Evolutionary conservation across 331 rosid genomes (phyloP).

Genomic region (Malus hybrid): DNA sequence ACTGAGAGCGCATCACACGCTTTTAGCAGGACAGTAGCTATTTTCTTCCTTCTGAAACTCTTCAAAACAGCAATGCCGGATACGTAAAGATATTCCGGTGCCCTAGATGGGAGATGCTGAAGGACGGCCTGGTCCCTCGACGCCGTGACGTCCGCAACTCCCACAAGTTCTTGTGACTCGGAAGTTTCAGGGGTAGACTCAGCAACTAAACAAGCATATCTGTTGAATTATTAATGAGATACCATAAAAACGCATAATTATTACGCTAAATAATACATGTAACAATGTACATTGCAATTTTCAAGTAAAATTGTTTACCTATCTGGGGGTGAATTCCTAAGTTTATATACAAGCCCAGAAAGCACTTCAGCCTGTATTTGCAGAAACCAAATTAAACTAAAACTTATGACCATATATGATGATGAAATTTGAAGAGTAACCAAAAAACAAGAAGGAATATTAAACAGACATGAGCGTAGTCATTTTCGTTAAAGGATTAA

Average conservation of each 20-base stretch:
- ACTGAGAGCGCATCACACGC: constrained; percentile 57
- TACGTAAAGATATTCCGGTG: constrained; percentile 60
- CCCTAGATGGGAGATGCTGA: constrained; percentile 48
- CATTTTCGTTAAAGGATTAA: background rate
- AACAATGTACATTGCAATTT: background rate
- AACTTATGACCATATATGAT: too few species aligned
- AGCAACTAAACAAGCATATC: constrained; percentile 92
- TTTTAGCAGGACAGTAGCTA: constrained; percentile 55
- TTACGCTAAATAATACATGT: too few species aligned
- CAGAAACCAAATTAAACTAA: background rate
- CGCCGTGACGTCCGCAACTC: constrained; percentile 67
- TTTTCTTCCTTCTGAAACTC: constrained; percentile 69
- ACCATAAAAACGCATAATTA: too few species aligned
- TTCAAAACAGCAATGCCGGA: constrained; percentile 74
- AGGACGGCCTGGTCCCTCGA: constrained; percentile 48
- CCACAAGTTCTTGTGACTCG: constrained; percentile 44
- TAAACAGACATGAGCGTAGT: background rate
- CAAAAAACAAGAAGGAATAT: too few species aligned
- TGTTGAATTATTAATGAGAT: constrained; percentile 2
- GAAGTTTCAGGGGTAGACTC: constrained; percentile 27
- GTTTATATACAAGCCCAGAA: constrained; percentile 71
- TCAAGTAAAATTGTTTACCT: constrained; percentile 32
- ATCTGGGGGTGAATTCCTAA: constrained; percentile 51
- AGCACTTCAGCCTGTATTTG: constrained; percentile 74
- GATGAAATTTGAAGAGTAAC: too few species aligned